Base-by-base conservation (phyloP, 176 grass and related monocot genomes). In the Musa schizocarpa region DNA sequence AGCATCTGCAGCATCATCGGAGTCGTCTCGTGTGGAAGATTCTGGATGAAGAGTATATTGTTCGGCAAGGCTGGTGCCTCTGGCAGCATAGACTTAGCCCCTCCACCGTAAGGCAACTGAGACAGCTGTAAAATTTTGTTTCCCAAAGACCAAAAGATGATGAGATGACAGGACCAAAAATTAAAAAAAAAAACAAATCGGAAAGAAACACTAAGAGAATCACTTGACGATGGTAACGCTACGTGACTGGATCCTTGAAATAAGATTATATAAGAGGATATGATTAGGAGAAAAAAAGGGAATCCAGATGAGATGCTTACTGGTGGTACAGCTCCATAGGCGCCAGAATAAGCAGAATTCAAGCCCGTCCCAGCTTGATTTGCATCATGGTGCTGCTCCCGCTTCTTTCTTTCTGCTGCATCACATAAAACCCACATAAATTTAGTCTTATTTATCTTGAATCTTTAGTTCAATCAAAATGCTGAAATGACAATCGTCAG, bases 21-120 rank as follows among this genome's bases (percentile, higher is more conserved):
- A 1, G 85, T 95, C 0, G 84, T 89, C 71, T 99, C 91, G 2
- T 99, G 88, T 1, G 91, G 96, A 65, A 99, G 78, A 55, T 99
- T 94, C 86, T 99, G 96, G 48, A 99, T 74, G 6, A 99, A 99
- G 16, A 99, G 81, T 53, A 95, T 99, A 56, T 77, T 99, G 79
- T 99, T 99, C 25, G 96, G 96, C 56, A 89, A 86, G 11, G 82
- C 86, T n/a, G 81, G 81, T 53, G 92, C 87, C 79, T 99, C 96
- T 54, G 82, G 96, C 77, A 89, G 66, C 63, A 88, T 82, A 54
- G 87, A 80, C 70, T 85, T 99, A 16, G 83, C 85, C 17, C 88
- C 88, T 57, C 85, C 82, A 81, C 80, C 73, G 20, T 88, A 87
- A 74, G 87, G 86, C 79, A 85, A 76, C 83, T 95, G 87, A 73